Conservation (phyloP, 371 early-diverging fungal genomes). For the Sporodiniella umbellata region DNA sequence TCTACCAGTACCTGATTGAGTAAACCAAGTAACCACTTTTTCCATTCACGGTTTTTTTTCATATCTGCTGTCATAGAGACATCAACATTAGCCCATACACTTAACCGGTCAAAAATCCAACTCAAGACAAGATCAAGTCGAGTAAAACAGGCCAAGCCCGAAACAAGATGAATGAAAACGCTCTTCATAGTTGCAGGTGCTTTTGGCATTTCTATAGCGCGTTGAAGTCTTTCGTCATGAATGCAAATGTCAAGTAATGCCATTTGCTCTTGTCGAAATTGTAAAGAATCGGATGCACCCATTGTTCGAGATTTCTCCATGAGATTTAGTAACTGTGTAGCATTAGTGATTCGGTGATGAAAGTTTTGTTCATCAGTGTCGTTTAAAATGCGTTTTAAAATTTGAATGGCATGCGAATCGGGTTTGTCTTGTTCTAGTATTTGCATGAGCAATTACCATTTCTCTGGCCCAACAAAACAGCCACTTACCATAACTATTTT, state of each 20-base stretch:
- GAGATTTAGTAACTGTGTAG: slow-evolving; percentile 21
- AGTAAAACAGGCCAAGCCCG: slow-evolving; percentile 29
- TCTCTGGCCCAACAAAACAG: no score
- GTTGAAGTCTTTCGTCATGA: slow-evolving; percentile 21
- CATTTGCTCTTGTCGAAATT: slow-evolving; percentile 34
- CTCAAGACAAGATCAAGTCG: slow-evolving; percentile 31
- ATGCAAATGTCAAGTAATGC: slow-evolving; percentile 34
- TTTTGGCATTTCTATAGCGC: slow-evolving; percentile 28
- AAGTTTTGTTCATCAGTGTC: slow-evolving; percentile 32
- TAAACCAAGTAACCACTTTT: slow-evolving; percentile 20
- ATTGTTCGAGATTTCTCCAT: slow-evolving; percentile 26
- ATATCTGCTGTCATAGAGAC: background rate
- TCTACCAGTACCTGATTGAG: slow-evolving; percentile 16
- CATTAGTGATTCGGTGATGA: slow-evolving; percentile 18
- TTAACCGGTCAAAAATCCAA: slow-evolving; percentile 25
- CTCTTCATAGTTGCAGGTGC: slow-evolving; percentile 17
- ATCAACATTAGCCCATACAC: slow-evolving; percentile 5
- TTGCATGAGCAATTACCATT: no score
- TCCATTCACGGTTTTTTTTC: slow-evolving; percentile 21
- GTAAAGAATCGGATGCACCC: slow-evolving; percentile 17
- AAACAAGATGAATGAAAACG: slow-evolving; percentile 15
- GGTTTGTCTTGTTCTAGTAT: background rate
- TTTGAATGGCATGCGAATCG: slow-evolving; percentile 25
- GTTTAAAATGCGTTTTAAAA: slow-evolving; percentile 22
- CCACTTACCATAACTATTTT: background rate